Conservation (phyloP, 23 red algal species). For the Gracilaria domingensis region DNA sequence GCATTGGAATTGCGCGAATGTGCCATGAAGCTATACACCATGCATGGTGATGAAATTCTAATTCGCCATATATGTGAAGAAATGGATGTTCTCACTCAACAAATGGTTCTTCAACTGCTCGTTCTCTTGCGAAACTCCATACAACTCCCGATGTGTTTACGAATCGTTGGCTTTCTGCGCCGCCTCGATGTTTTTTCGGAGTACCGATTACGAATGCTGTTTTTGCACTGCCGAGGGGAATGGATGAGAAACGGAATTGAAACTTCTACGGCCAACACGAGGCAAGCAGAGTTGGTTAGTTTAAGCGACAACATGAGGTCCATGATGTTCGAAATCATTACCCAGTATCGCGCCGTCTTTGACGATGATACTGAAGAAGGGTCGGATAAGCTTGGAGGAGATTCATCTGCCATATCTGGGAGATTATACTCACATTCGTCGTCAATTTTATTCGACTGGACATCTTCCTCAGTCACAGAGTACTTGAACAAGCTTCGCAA, state of each 20-base stretch:
- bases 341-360: conserved; percentile 94
- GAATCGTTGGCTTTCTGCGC: conserved; percentile 78
- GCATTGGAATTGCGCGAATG: conserved; percentile 77
- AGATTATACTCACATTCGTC: conserved; percentile 47
- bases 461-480: conserved; percentile 47
- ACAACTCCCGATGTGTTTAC: conserved; percentile 79
- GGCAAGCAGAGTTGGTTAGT: conserved; percentile 62
- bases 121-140: conserved; percentile 64
- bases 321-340: conserved; percentile 87
- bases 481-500: conserved; percentile 66
- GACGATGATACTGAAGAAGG: conserved; percentile 56
- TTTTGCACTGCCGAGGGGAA: conserved; percentile 81
- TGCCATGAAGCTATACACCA: conserved; percentile 50
- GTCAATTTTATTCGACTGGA: conserved; percentile 79
- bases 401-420: conserved; percentile 2
- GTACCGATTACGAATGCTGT: conserved; percentile 74
- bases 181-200: conserved; percentile 72
- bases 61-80: conserved; percentile 67
- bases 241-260: conserved; percentile 83
- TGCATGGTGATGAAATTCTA: conserved; percentile 52
- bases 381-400: conserved; percentile 12
- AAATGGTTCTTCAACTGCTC: conserved; percentile 76
- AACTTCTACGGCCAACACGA: conserved; percentile 44
- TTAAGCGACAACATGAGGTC: conserved; percentile 83
- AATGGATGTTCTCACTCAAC: conserved; percentile 64